Evolutionary conservation across 2,329 filamentous ascomycete genomes (phyloP), one percentile per base, ranked within the genome.

Genomic region (Fonsecaea pedrosoi): DNA sequence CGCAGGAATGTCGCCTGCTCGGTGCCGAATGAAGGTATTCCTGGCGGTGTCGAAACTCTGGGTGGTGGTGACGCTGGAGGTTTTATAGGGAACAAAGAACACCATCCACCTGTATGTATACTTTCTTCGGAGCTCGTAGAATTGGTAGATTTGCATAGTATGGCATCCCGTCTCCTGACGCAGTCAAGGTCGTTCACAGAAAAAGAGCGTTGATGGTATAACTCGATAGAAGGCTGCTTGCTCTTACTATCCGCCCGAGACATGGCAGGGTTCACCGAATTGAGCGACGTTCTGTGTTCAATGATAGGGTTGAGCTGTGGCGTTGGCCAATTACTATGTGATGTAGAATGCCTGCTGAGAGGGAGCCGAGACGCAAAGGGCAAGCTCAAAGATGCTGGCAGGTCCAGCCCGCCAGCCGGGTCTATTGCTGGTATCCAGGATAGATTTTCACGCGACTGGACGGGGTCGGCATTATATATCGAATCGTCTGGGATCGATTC

Each of bases 21-120:
- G 2, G 76, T 78, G 30, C 79, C 79, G 66, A 82, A 82, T 1
- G 79, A 78, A 5, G 81, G 81, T 45, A 83, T 71, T 0, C 81
- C 80, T 1, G 80, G 79, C 21, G 81, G 81, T 2, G 81, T 83
- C 3, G 77, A 76, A 18, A 73, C 68, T 66, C 80, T 74, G 35
- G 72, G 64, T 12, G 79, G 80, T 35, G 80, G 79, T 62, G 78
- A 75, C 64, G 75, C 77, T 34, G 54, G 50, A 42, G 56, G 69
- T 12, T 18, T 63, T 53, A 42, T 60, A 21, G 57, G 64, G 60
- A 30, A 54, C 1, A 62, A 73, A 77, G 53, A 65, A 67, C 6
- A 71, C 68, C 32, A 63, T n/a, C 30, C n/a, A 18, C 35, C 18
- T 45, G 48, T 64, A 60, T 66, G 69, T 34, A 74, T 68, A 53